Conservation (phyloP, 208 protist genomes). For the Trypanosoma platydactyli region DNA sequence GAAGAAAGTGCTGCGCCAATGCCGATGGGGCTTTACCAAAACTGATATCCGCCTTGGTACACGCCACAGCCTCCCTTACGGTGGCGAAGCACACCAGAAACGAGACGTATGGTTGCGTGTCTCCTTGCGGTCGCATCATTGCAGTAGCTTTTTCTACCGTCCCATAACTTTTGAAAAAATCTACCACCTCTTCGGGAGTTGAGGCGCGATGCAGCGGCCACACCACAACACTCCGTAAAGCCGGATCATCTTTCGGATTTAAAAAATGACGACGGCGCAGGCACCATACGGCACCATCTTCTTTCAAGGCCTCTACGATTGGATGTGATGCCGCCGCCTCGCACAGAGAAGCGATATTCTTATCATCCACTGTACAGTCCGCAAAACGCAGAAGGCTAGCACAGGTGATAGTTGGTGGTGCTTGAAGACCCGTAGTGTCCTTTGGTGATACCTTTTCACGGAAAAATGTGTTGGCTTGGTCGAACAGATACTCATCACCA, state of each 20-base stretch:
- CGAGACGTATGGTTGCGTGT: conserved; percentile 13
- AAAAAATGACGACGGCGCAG: conserved; percentile 33
- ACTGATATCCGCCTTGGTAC: conserved; percentile 6
- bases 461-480: conserved; percentile 34
- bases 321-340: conserved; percentile 21
- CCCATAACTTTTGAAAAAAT: conserved; percentile 29
- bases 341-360: conserved; percentile 17
- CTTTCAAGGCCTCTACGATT: conserved; percentile 19
- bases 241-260: conserved; percentile 26
- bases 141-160: conserved; percentile 11
- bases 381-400: conserved; percentile 31
- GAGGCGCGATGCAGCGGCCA: conserved; percentile 29
- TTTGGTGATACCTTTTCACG: conserved; percentile 35
- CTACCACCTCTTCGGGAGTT: conserved; percentile 24
- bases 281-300: conserved; percentile 16
- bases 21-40: conserved; percentile 25
- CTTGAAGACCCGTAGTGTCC: conserved; percentile 3
- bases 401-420: conserved; percentile 27
- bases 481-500: conserved; percentile 33
- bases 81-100: conserved; percentile 29
- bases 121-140: conserved; percentile 4
- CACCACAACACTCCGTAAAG: conserved; percentile 34
- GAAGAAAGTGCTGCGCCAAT: conserved; percentile 35
- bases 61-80: conserved; percentile 12
- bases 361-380: conserved; percentile 21